These are phyloP conservation scores for Brassica nigra DNA, from an alignment of 345 rosid species.

Conservation along the genomic window DNA sequence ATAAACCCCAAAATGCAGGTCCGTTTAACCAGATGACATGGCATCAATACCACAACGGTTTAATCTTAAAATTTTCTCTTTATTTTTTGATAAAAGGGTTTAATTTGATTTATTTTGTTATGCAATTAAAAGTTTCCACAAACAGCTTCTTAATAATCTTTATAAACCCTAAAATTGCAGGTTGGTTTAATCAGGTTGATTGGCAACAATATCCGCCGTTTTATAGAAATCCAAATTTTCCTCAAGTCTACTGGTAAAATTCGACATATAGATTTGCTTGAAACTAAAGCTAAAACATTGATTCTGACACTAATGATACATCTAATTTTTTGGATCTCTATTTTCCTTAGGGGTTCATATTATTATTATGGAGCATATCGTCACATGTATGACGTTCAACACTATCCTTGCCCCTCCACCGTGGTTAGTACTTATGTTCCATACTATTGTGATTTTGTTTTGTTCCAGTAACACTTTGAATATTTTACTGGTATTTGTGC, in stretches of 20 bases:
- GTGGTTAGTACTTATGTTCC: slow-evolving; percentile 14
- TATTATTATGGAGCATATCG: neutral
- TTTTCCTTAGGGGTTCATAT: neutral
- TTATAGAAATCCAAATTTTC: neutral
- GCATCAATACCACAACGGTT: neutral
- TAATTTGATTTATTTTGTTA: neutral
- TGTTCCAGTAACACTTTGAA: neutral
- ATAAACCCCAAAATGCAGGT: neutral
- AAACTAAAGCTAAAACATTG: neutral
- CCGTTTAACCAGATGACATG: neutral
- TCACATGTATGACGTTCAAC: neutral
- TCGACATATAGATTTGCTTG: neutral
- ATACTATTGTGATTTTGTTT: neutral
- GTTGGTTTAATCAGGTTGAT: neutral
- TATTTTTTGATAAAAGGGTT: neutral
- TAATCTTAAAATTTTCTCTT: neutral
- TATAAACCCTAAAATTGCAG: neutral
- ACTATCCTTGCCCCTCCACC: neutral
- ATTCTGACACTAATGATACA: neutral
- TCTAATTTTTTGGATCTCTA: neutral
- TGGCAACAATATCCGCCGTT: neutral
- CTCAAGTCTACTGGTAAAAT: slow-evolving; percentile 1
- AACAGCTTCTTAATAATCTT: neutral
- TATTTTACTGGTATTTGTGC: neutral
- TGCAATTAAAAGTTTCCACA: neutral